Base-by-base conservation (phyloP, 768 basidiomycete genomes). In the Tephrocybe sp. region DNA sequence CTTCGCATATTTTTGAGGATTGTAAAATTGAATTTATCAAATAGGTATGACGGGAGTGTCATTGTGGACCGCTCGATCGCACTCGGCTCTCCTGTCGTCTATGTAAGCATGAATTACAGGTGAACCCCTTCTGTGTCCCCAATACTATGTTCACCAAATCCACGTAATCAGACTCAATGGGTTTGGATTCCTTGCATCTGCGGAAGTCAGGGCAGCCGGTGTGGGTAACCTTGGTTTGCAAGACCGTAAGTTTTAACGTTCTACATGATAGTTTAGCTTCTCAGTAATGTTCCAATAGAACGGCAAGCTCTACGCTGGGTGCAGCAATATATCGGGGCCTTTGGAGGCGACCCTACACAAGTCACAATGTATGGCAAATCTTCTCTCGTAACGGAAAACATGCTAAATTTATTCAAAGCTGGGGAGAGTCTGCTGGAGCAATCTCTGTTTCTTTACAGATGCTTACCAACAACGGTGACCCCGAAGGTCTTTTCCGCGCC, bases 391-490 rank as follows among this genome's bases (percentile, higher is more conserved):
- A 34, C 32, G 4, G 4, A 34, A 4, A 21, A 8, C 32, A 8
- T 34, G 15, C n/a, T 28, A 28, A 28, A 16, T 3, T 16, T 46
- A 22, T 19, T 35, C 2, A 27, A 26, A 77, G 77, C 35, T 78
- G 75, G 68, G 83, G 83, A 6, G 72, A 82, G 61, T 76, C 73
- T 6, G 78, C 82, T 0, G 84, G 83, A 4, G 80, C 81, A 1
- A 75, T 80, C 37, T 76, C 76, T 39, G 77, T 75, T 6, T 62
- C 73, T 7, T 51, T 78, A 27, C 80, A 82, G 7, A 76, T 79
- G 71, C 41, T 79, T 7, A 65, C 72, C 25, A 76, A 77, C 53
- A 64, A 61, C 5, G 77, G 76, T 2, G 54, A 77, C 44, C 66
- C 62, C 19, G 74, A 76, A 42, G 72, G 72, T 0, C 63, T 81